A percentile compares a stretch with the other conserved stretches of the same genome.
Evolutionary conservation across 768 basidiomycete species (phyloP).

Genomic region (Xerocomellus intermedius): DNA sequence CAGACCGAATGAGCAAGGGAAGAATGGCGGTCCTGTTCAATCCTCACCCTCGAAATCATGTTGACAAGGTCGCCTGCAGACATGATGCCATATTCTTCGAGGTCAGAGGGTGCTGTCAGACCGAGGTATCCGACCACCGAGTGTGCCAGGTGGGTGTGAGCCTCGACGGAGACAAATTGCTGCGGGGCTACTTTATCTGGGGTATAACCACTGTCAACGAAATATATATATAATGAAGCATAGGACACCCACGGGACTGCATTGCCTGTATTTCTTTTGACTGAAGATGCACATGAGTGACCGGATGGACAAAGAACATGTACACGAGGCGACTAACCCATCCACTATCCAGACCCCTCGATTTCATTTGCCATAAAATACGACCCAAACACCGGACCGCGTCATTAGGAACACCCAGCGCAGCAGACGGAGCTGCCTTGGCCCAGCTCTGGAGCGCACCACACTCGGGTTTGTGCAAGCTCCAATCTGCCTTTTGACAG

Average conservation of each 20-base stretch:
- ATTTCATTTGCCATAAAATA: conserved; percentile 64
- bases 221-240: background rate
- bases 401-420: conserved; percentile 62
- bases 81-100: conserved; percentile 54
- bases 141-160: conserved; percentile 70
- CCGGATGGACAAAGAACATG: background rate
- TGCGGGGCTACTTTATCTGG: conserved; percentile 59
- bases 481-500: conserved; percentile 78
- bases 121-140: conserved; percentile 71
- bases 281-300: conserved; percentile 35
- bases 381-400: conserved; percentile 78
- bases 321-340: conserved; percentile 49
- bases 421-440: conserved; percentile 45
- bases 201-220: background rate
- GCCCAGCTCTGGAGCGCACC: conserved; percentile 60
- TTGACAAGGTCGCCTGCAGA: conserved; percentile 65
- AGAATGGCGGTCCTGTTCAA: background rate
- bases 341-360: conserved; percentile 47
- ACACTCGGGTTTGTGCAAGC: conserved; percentile 77
- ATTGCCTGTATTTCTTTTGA: conserved; percentile 61
- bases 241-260: conserved; percentile 65
- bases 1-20: background rate
- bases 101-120: conserved; percentile 54
- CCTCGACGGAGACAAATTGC: conserved; percentile 45
- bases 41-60: conserved; percentile 65